Conservation (phyloP, 2,329 filamentous ascomycete species). For the Ascochyta koolunga region DNA sequence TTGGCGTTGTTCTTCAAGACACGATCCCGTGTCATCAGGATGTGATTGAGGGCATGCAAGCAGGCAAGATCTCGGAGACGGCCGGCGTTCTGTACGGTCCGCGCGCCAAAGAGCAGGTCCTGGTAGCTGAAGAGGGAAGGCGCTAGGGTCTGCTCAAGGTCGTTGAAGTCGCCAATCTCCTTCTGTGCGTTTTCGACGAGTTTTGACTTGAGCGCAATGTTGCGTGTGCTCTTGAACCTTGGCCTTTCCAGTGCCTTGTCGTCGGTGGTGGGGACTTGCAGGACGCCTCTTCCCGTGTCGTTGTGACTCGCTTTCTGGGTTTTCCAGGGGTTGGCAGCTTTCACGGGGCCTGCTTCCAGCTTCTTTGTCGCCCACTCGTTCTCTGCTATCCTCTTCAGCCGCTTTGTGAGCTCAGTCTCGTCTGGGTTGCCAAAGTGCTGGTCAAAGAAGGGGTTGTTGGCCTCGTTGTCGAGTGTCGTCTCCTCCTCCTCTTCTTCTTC, state of each 20-base stretch:
- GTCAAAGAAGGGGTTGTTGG: conserved; percentile 69
- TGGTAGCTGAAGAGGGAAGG: conserved; percentile 80
- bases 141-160: conserved; percentile 68
- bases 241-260: conserved; percentile 24
- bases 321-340: conserved; percentile 55
- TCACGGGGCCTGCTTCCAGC: conserved; percentile 21
- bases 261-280: conserved; percentile 33
- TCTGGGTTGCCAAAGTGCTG: conserved; percentile 76
- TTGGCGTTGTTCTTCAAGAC: conserved; percentile 92
- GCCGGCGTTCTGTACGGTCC: conserved; percentile 71
- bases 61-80: conserved; percentile 74
- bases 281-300: conserved; percentile 35
- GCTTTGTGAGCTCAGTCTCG: conserved; percentile 62
- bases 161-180: conserved; percentile 59
- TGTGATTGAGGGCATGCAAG: conserved; percentile 87
- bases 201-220: conserved; percentile 43
- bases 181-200: conserved; percentile 39
- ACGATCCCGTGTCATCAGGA: conserved; percentile 89
- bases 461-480: conserved; percentile 52
- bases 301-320: conserved; percentile 41
- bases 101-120: conserved; percentile 77
- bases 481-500: conserved; percentile 25
- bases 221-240: conserved; percentile 32
- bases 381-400: conserved; percentile 53
- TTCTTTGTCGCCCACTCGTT: conserved; percentile 58